phyloP scores from a whole-genome alignment of 768 basidiomycete genomes.

The Rhodosporidiobolus odoratus region DNA sequence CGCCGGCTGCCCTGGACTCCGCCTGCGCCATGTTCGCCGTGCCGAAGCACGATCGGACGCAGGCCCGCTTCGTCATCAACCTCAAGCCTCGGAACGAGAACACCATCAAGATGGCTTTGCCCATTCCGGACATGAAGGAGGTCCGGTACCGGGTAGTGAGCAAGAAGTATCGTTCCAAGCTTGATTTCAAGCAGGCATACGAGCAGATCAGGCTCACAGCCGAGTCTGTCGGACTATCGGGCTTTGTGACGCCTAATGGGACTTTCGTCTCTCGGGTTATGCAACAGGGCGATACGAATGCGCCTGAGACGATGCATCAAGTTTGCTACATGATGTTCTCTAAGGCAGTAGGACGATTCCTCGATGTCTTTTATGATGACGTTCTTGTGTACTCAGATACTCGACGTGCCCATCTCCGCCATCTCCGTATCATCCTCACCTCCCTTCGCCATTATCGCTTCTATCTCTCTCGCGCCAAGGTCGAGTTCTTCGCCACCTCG shows the following conservation, averaged over 20 bases:
- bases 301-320: slow-evolving; percentile 51
- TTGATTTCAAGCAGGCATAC: slow-evolving; percentile 50
- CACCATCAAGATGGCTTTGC: background rate
- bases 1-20: slow-evolving; percentile 11
- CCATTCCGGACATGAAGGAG: slow-evolving; percentile 13
- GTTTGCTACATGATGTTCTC: slow-evolving; percentile 47
- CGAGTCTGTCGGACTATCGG: slow-evolving; percentile 43
- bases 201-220: slow-evolving; percentile 48
- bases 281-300: slow-evolving; percentile 54
- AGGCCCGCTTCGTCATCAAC: slow-evolving; percentile 19
- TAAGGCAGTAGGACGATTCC: slow-evolving; percentile 48
- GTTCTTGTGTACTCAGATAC: slow-evolving; percentile 52
- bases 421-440: slow-evolving; percentile 45
- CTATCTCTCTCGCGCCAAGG: too few species aligned
- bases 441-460: slow-evolving; percentile 42
- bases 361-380: slow-evolving; percentile 53
- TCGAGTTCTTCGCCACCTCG: too few species aligned
- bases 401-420: slow-evolving; percentile 46
- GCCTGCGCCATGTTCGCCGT: slow-evolving; percentile 19
- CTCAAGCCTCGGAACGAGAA: slow-evolving; percentile 6
- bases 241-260: slow-evolving; percentile 48
- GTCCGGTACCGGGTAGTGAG: background rate
- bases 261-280: slow-evolving; percentile 50
- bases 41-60: slow-evolving; percentile 4
- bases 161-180: slow-evolving; percentile 45